Base-by-base conservation (phyloP, 257 asterid species). In the Lycium ferocissimum region DNA sequence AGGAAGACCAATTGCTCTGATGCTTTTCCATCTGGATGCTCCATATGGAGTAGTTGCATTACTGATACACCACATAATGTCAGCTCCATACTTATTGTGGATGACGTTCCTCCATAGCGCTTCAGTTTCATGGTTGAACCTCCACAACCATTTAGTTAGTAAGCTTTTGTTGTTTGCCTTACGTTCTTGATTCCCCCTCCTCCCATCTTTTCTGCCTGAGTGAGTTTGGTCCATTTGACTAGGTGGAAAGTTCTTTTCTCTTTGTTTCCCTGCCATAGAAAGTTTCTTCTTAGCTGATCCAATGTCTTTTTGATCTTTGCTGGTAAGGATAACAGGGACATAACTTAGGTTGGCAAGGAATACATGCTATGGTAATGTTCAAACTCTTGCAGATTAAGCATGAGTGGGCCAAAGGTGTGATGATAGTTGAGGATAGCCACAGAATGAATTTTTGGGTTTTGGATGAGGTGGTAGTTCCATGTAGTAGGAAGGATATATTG, bases 101-200 rank as follows among this genome's bases (percentile, higher is more conserved):
- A 14, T 67, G 20, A 67, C 75, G 13, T 35, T 67, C 47, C 75
- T 67, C 49, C 75, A 13, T 14, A 35, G 20, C 40, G 75, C 75
- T 67, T 67, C 49, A 67, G 75, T 67, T 35, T 67, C 49, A 35
- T 67, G 20, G 75, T 67, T 67, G 17, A 67, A 35, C 75, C 49
- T 67, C 75, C 75, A 35, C 5, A 13, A 35, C 37, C 75, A 67
- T 43, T 35, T 67, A 67, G 75, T 65, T 35, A 8, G 72, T 65
- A 65, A 65, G 43, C 72, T 65, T 65, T 43, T 65, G 18, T 33
- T 67, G 47, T 35, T 67, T 67, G 47, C 49, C 47, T 35, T 37
- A 35, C 47, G 75, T 67, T 67, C 75, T 67, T 67, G 75, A 67
- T 67, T 67, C 6, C 75, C 75, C 33, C n/a, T 33, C 75, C 47